phyloP scores from a whole-genome alignment of 768 basidiomycete species.

The Boletus vinaceobasis region DNA sequence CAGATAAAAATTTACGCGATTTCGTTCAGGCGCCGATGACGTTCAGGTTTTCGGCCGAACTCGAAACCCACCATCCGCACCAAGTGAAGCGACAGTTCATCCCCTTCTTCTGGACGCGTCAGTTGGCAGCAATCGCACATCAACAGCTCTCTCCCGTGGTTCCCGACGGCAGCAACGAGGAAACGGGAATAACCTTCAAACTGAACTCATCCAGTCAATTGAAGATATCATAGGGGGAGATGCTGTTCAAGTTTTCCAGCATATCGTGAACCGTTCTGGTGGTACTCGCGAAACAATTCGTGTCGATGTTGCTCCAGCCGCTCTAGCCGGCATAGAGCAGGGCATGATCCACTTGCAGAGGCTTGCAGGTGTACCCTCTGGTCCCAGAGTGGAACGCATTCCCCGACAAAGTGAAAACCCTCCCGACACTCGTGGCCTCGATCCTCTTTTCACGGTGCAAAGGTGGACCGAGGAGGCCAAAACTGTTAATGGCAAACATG shows the following conservation, averaged over 20 bases:
- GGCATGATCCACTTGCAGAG: conserved; percentile 47
- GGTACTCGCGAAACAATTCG: conserved; percentile 65
- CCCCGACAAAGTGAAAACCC: conserved; percentile 49
- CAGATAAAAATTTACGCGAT: not conserved
- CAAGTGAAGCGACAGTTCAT: conserved; percentile 74
- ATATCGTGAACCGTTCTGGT: conserved; percentile 64
- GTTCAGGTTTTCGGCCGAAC: conserved; percentile 61
- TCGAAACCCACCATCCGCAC: conserved; percentile 47
- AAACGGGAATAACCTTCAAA: conserved; percentile 42
- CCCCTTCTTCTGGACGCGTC: conserved; percentile 75
- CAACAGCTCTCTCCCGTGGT: conserved; percentile 44
- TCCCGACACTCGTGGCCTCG: conserved; percentile 46
- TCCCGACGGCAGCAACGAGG: conserved; percentile 58
- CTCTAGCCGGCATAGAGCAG: conserved; percentile 59
- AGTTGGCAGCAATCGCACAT: conserved; percentile 40
- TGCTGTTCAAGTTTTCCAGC: conserved; percentile 79
- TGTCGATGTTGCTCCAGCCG: conserved; percentile 69
- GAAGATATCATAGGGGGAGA: conserved; percentile 80
- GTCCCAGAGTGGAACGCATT: conserved; percentile 60
- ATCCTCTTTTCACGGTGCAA: conserved; percentile 76
- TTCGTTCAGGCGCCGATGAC: conserved; percentile 46
- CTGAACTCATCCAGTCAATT: conserved; percentile 70
- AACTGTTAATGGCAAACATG: conserved; percentile 73
- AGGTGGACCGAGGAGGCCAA: conserved; percentile 90
- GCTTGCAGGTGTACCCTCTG: conserved; percentile 44